phyloP scores from a whole-genome alignment of 2,329 filamentous ascomycete genomes.

The Aurifilum marmelostoma region DNA sequence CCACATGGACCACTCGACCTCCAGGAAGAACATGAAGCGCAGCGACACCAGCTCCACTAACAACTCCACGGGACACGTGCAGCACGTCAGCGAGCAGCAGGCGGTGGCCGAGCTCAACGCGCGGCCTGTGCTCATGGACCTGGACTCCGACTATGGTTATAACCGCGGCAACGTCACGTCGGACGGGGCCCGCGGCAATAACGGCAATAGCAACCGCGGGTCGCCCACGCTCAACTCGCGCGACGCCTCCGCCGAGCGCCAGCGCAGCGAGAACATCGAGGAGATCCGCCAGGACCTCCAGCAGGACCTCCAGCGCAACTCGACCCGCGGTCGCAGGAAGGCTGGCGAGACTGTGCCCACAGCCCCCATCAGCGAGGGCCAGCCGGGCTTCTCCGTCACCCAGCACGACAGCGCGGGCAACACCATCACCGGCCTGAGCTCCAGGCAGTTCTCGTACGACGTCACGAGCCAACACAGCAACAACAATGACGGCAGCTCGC shows the following conservation, averaged over 20 bases:
- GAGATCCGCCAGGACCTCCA: constrained; percentile 22
- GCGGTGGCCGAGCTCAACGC: constrained; percentile 37
- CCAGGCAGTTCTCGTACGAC: constrained; percentile 24
- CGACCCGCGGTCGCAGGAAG: constrained; percentile 24
- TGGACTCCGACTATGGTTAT: constrained; percentile 22
- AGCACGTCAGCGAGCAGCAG: constrained; percentile 35
- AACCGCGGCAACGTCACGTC: constrained; percentile 13
- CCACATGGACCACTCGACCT: constrained; percentile 30
- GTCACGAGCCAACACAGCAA: constrained; percentile 14
- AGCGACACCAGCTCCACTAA: not conserved
- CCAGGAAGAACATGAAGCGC: constrained; percentile 17
- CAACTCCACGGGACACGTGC: constrained; percentile 29
- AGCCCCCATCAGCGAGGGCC: constrained; percentile 9
- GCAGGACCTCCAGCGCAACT: constrained; percentile 25
- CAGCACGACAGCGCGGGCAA: constrained; percentile 21
- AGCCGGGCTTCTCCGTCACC: constrained; percentile 23
- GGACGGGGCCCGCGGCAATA: constrained; percentile 2
- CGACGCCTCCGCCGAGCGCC: constrained; percentile 17
- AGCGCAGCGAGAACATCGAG: constrained; percentile 24
- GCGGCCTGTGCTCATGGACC: constrained; percentile 16
- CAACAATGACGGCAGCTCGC: not conserved
- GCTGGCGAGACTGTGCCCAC: constrained; percentile 24
- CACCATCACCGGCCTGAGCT: not conserved
- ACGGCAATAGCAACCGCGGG: constrained; percentile 7
- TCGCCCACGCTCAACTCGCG: constrained; percentile 27